Conservation (phyloP, 805 yeast genomes). For the Candida nitratophila region DNA sequence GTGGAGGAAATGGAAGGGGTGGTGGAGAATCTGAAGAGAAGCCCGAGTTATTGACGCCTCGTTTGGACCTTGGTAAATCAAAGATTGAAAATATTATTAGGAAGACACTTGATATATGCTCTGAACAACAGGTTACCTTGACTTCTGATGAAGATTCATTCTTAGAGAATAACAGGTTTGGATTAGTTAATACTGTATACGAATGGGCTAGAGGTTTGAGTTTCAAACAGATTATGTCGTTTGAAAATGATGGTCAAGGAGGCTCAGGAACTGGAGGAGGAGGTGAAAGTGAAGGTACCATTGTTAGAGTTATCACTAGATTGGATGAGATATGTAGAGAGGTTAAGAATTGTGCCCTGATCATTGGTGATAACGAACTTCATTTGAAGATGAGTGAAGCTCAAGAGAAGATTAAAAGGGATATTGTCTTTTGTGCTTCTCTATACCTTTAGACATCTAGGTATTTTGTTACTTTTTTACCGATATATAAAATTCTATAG, state of each 20-base stretch:
- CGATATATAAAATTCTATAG: not conserved
- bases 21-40: conserved; percentile 46
- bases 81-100: conserved; percentile 67
- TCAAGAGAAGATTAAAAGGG: conserved; percentile 92
- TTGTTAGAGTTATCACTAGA: conserved; percentile 91
- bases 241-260: conserved; percentile 64
- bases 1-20: conserved; percentile 6
- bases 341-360: conserved; percentile 87
- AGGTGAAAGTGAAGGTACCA: conserved; percentile 72
- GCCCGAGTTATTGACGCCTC: conserved; percentile 49
- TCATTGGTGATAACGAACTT: conserved; percentile 88
- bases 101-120: conserved; percentile 53
- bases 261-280: not conserved
- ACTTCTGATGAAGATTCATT: conserved; percentile 84
- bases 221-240: conserved; percentile 83
- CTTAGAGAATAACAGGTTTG: conserved; percentile 77
- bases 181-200: conserved; percentile 86
- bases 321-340: conserved; percentile 93
- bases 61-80: conserved; percentile 63
- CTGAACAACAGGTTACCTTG: conserved; percentile 61
- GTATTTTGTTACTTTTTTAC: not conserved
- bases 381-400: conserved; percentile 87
- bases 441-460: conserved; percentile 51
- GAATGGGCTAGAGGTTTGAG: conserved; percentile 97
- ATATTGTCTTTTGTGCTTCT: conserved; percentile 95